phyloP scores from a whole-genome alignment of 345 rosid species.

The Erodium maritimum region DNA sequence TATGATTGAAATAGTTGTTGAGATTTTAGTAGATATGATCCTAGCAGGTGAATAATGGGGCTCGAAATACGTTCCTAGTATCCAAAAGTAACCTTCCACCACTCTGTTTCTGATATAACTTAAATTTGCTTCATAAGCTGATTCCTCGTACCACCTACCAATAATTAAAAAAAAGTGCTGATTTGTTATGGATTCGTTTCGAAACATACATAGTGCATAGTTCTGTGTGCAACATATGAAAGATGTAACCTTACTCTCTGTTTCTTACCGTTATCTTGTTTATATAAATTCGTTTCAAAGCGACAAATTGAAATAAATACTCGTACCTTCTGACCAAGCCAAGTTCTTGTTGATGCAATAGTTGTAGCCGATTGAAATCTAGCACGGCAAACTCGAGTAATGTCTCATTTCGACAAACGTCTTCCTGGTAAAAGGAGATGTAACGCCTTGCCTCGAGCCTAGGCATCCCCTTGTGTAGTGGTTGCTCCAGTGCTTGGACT shows the following conservation, averaged over 20 bases:
- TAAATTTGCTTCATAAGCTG: neutral
- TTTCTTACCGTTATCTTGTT: too few relatives aligned
- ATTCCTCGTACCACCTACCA: slow-evolving; percentile 13
- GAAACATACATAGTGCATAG: too few relatives aligned
- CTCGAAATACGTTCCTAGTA: slow-evolving; percentile 2
- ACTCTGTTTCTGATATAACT: slow-evolving; percentile 12
- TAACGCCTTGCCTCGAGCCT: slow-evolving; percentile 2
- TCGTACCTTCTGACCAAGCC: neutral
- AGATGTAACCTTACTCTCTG: too few relatives aligned
- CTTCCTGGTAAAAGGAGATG: slow-evolving; percentile 7
- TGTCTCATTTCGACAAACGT: neutral
- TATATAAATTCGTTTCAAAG: too few relatives aligned
- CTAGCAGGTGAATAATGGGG: slow-evolving; percentile 8
- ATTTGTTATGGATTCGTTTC: too few relatives aligned
- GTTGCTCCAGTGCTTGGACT: neutral
- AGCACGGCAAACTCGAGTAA: slow-evolving; percentile 8
- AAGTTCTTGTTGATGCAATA: slow-evolving; percentile 8
- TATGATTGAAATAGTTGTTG: neutral
- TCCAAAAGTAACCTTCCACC: slow-evolving; percentile 10
- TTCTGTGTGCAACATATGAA: too few relatives aligned
- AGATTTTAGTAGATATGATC: neutral
- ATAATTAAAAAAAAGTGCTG: too few relatives aligned
- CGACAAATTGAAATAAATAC: too few relatives aligned
- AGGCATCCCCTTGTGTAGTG: slow-evolving; percentile 2
- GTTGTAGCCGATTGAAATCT: slow-evolving; percentile 11